These are phyloP conservation scores for Geotrichum candidum DNA, from an alignment of 1,139 yeast genomes.

Conservation along the genomic window DNA sequence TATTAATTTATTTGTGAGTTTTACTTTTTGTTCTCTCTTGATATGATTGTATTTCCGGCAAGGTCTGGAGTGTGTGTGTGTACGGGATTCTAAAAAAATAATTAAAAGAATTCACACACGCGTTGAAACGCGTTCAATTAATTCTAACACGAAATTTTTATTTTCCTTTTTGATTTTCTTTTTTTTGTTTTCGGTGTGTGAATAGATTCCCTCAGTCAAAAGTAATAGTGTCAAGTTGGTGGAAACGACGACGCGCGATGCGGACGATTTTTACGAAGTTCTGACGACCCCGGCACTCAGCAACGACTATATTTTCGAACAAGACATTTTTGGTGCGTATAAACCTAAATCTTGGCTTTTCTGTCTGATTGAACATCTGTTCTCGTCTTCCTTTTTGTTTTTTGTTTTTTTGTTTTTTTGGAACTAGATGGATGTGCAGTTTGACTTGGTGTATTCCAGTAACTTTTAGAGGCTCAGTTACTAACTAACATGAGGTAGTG, in stretches of 20 bases:
- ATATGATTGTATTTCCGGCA: neutral
- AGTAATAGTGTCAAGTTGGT: conserved; percentile 4
- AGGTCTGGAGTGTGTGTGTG: neutral
- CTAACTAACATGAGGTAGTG: neutral
- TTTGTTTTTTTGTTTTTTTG: neutral
- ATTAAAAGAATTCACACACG: neutral
- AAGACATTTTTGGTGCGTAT: conserved; percentile 8
- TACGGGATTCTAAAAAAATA: neutral
- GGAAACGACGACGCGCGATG: conserved; percentile 1
- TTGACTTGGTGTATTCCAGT: neutral
- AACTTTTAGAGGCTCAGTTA: neutral
- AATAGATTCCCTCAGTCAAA: conserved; percentile 10
- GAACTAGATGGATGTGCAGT: neutral
- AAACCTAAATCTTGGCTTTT: neutral
- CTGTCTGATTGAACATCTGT: no score
- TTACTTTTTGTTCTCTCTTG: neutral
- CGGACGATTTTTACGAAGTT: conserved; percentile 11
- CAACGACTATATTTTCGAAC: conserved; percentile 9
- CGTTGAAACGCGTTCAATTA: neutral
- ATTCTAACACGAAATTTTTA: neutral
- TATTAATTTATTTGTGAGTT: conserved; percentile 14
- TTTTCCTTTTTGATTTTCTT: neutral
- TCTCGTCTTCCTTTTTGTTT: neutral
- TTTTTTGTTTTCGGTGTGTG: neutral
- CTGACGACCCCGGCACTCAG: neutral